phyloP scores from a whole-genome alignment of 345 rosid species.

The Erysimum cheiranthoides region DNA sequence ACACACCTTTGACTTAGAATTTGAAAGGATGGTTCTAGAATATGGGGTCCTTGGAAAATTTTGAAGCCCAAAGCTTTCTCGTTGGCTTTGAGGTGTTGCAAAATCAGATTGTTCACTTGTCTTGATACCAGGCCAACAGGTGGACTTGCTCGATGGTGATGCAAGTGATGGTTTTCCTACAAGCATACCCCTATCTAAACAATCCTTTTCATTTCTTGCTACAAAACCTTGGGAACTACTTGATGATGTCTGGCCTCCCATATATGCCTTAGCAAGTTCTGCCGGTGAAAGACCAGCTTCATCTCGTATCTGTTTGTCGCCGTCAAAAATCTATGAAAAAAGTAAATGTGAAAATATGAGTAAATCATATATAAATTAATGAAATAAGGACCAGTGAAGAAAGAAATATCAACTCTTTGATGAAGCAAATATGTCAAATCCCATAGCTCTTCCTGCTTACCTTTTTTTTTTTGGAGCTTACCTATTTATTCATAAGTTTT shows the following conservation, averaged over 20 bases:
- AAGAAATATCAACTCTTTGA: slow-evolving; percentile 15
- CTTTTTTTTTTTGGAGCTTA: too few species aligned
- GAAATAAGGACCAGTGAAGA: slow-evolving; percentile 17
- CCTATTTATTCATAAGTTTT: slow-evolving; percentile 18
- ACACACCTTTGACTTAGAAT: slow-evolving; percentile 74
- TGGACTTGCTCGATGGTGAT: slow-evolving; percentile 58
- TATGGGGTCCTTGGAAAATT: slow-evolving; percentile 82
- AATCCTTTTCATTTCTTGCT: slow-evolving; percentile 55
- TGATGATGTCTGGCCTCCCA: slow-evolving; percentile 64
- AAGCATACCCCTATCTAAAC: slow-evolving; percentile 45
- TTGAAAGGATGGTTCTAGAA: slow-evolving; percentile 69
- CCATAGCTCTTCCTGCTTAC: slow-evolving; percentile 16
- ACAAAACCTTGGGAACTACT: slow-evolving; percentile 52
- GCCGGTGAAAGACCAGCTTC: slow-evolving; percentile 72
- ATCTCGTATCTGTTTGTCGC: slow-evolving; percentile 46
- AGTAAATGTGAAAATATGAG: not conserved
- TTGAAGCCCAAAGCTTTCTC: slow-evolving; percentile 63
- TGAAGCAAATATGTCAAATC: slow-evolving; percentile 13
- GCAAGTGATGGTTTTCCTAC: slow-evolving; percentile 53
- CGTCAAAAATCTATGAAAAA: slow-evolving; percentile 26
- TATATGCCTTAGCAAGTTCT: slow-evolving; percentile 84
- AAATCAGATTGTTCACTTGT: slow-evolving; percentile 61
- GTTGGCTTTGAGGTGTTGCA: slow-evolving; percentile 73
- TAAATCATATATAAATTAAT: not conserved
- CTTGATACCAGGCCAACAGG: slow-evolving; percentile 91